Conservation (phyloP, 768 basidiomycete genomes). For the Boletus sensibilis region DNA sequence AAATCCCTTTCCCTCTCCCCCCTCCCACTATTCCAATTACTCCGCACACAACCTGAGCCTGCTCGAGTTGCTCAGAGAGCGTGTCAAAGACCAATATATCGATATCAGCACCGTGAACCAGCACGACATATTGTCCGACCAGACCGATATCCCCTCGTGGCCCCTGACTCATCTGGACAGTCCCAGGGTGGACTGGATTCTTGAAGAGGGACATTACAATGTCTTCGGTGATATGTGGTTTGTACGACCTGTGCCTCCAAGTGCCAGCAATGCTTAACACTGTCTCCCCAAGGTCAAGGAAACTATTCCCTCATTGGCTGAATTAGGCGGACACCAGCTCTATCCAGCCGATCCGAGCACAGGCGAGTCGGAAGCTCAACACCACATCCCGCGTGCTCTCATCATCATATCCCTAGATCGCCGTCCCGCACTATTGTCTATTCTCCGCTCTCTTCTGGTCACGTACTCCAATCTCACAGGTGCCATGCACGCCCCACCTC, state of each 20-base stretch:
- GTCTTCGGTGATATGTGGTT: conserved; percentile 90
- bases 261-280: conserved; percentile 16
- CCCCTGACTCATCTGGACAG: conserved; percentile 73
- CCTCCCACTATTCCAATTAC: conserved; percentile 79
- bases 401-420: conserved; percentile 52
- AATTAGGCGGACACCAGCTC: conserved; percentile 76
- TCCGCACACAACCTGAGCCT: conserved; percentile 71
- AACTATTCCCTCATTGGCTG: conserved; percentile 76
- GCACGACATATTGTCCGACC: conserved; percentile 64
- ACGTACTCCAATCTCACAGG: conserved; percentile 74
- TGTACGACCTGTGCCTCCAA: conserved; percentile 47
- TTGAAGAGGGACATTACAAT: conserved; percentile 78
- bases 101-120: conserved; percentile 49
- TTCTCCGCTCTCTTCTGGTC: conserved; percentile 75
- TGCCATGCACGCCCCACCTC: conserved; percentile 66
- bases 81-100: conserved; percentile 37
- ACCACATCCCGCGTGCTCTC: neutral
- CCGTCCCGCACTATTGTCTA: conserved; percentile 66
- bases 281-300: conserved; percentile 67
- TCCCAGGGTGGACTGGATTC: conserved; percentile 88
- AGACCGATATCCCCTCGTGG: conserved; percentile 76
- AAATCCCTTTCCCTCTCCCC: conserved; percentile 89
- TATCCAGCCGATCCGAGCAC: conserved; percentile 71
- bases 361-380: conserved; percentile 43
- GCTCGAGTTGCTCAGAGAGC: conserved; percentile 59